Percentiles rank a stretch among this genome's conserved stretches.
Evolutionary conservation across 2,329 filamentous ascomycete species (phyloP).

Genomic region (Epicoccum nigrum): DNA sequence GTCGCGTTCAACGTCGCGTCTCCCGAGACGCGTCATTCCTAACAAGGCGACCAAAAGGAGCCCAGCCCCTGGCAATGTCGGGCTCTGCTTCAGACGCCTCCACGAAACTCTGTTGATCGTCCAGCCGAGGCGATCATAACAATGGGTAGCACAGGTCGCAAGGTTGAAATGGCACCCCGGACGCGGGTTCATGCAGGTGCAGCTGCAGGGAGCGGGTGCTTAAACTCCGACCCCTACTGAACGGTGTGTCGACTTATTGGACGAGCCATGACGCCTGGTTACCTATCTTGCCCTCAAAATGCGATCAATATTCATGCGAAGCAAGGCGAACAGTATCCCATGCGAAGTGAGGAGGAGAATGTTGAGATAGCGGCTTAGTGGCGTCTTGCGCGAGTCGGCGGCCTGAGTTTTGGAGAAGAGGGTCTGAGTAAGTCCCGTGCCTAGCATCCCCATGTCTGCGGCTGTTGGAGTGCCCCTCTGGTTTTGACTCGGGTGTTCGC

Average conservation of each 20-base stretch:
- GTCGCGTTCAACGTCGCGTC: background rate
- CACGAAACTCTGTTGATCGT: slow-evolving; percentile 8
- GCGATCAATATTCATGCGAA: too few species aligned
- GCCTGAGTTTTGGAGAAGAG: slow-evolving; percentile 1
- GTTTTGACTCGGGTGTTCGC: slow-evolving; percentile 13
- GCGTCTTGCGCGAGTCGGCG: background rate
- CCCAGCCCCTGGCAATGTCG: slow-evolving; percentile 15
- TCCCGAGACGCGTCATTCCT: slow-evolving; percentile 15
- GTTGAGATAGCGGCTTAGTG: too few species aligned
- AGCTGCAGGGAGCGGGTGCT: slow-evolving; percentile 12
- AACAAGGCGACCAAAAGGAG: slow-evolving; percentile 8
- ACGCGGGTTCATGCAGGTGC: slow-evolving; percentile 9
- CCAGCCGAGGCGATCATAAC: slow-evolving; percentile 15
- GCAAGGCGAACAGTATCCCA: too few species aligned
- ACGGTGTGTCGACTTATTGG: slow-evolving; percentile 1
- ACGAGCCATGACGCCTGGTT: too few species aligned
- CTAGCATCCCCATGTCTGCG: background rate
- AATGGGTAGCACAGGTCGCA: slow-evolving; percentile 13
- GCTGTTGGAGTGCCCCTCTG: slow-evolving; percentile 3
- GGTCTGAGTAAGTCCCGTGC: slow-evolving; percentile 1
- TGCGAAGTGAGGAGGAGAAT: too few species aligned
- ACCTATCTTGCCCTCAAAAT: too few species aligned
- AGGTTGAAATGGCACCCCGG: background rate
- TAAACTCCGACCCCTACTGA: slow-evolving; percentile 8
- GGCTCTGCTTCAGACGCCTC: background rate